These are phyloP conservation scores for Graphilbum sp. DNA, from an alignment of 2,329 filamentous ascomycete species.

Conservation along the genomic window DNA sequence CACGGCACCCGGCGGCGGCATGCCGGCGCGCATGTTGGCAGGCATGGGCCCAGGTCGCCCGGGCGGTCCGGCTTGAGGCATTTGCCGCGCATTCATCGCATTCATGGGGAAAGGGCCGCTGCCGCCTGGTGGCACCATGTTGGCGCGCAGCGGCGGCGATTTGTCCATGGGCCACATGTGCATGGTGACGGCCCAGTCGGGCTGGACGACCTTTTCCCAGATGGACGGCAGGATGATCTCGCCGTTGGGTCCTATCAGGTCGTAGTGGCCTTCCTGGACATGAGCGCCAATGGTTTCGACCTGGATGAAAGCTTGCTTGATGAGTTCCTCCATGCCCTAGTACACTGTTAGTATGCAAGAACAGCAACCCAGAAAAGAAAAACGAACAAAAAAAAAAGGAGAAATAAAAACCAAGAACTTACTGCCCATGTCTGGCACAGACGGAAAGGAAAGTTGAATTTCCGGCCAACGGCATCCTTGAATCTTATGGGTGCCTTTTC, in stretches of 20 bases:
- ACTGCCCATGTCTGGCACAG: slow-evolving; percentile 73
- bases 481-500: slow-evolving; percentile 68
- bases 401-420: slow-evolving; percentile 19
- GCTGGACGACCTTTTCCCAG: slow-evolving; percentile 69
- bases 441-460: slow-evolving; percentile 83
- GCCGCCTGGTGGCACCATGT: not conserved
- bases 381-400: not conserved
- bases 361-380: too few relatives aligned
- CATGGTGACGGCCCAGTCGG: slow-evolving; percentile 51
- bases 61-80: not conserved
- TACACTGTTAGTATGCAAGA: slow-evolving; percentile 27
- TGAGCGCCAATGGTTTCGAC: slow-evolving; percentile 62
- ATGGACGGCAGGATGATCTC: slow-evolving; percentile 70
- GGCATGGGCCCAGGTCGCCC: not conserved
- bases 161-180: slow-evolving; percentile 43
- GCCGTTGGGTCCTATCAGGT: slow-evolving; percentile 61
- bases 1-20: not conserved
- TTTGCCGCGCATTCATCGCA: too few relatives aligned
- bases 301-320: slow-evolving; percentile 69
- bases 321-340: slow-evolving; percentile 73
- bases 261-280: slow-evolving; percentile 64
- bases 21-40: not conserved
- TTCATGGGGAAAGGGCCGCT: not conserved
- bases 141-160: slow-evolving; percentile 11
- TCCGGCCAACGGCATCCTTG: slow-evolving; percentile 80